phyloP scores from a whole-genome alignment of 352 stramenopile genomes.

The Globisporangium orthogonon region DNA sequence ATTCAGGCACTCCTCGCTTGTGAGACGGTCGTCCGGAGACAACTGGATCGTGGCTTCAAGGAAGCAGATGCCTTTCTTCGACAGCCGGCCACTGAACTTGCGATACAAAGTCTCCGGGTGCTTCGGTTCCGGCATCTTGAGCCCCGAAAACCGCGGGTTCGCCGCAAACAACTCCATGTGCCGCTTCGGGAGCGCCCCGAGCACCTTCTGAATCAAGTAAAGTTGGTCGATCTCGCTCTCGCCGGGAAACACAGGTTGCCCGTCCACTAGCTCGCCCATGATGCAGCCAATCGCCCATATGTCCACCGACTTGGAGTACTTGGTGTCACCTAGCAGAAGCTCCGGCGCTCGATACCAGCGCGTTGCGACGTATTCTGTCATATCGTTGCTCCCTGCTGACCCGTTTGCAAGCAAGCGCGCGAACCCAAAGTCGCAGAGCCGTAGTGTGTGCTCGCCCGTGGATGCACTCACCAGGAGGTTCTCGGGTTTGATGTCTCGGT shows the following conservation, averaged over 20 bases:
- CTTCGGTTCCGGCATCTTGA: constrained; percentile 92
- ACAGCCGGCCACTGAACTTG: constrained; percentile 86
- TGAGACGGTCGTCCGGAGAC: constrained; percentile 66
- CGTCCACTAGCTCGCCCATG: constrained; percentile 96
- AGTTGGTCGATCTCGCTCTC: constrained; percentile 98
- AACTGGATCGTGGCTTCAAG: constrained; percentile 74
- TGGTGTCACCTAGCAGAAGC: constrained; percentile 97
- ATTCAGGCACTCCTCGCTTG: constrained; percentile 68
- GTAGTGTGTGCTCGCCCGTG: constrained; percentile 93
- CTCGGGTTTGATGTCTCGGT: constrained; percentile 99
- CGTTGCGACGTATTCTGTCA: constrained; percentile 99
- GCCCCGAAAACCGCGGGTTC: constrained; percentile 88
- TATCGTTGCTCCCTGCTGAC: constrained; percentile 82
- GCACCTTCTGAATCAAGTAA: constrained; percentile 98
- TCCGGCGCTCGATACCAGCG: constrained; percentile 98
- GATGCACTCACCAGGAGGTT: constrained; percentile 97
- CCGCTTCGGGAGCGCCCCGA: constrained; percentile 92
- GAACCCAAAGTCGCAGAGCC: constrained; percentile 98
- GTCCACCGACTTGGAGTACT: constrained; percentile 96
- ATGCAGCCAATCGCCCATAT: constrained; percentile 97
- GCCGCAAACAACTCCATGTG: constrained; percentile 90
- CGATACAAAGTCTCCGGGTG: constrained; percentile 89
- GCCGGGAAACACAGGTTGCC: constrained; percentile 97
- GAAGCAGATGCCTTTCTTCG: constrained; percentile 80
- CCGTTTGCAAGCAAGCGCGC: constrained; percentile 75